Base-by-base conservation (phyloP, 192 early-diverging fungal species). In the Coemansia pectinata region DNA sequence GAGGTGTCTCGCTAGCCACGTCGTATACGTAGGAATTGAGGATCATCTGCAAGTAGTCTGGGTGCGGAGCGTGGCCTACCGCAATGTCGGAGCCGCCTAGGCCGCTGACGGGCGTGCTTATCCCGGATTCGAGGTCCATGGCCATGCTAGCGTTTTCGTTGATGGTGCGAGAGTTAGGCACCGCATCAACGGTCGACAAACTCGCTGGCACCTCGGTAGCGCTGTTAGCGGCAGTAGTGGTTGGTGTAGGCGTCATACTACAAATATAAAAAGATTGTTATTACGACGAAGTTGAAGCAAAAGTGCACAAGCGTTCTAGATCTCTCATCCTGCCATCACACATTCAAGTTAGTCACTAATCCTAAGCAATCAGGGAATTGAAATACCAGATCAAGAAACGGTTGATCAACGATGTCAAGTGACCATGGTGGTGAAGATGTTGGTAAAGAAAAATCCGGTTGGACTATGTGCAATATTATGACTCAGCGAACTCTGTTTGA, bases 1-100 rank as follows among this genome's bases (percentile, higher is more conserved):
- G 86, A 8, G 98, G 96, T 0, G 96, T 93, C 73, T 99, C 93
- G 19, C 89, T 88, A 62, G 96, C 89, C 27, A 98, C 91, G 58
- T 99, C 94, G 78, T 99, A 99, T 21, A 98, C 96, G 27, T 89
- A 90, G 0, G 96, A 94, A 14, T 92, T 97, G 63, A 99, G 88
- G 69, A 97, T 96, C 74, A 99, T 70, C 38, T 91, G 88, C 60
- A 99, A 79, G 83, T 99, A 99, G 81, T 99, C 97, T 4, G 91
- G 91, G 23, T 81, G 70, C 2, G 42, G 17, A 5, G 39, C 64
- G 27, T 61, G 44, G 11, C n/a, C 47, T n/a, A 42, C 21, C n/a
- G 62, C 42, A 25, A 10, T 4, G 14, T 17, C 57, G 34, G 34
- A 53, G 0, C 64, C 47, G 4, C 21, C 53, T 36, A n/a, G 23